A percentile compares a stretch with the other conserved stretches of the same genome.
Conservation (phyloP, 2,329 filamentous ascomycete species). For the Penicillium corylophilum region DNA sequence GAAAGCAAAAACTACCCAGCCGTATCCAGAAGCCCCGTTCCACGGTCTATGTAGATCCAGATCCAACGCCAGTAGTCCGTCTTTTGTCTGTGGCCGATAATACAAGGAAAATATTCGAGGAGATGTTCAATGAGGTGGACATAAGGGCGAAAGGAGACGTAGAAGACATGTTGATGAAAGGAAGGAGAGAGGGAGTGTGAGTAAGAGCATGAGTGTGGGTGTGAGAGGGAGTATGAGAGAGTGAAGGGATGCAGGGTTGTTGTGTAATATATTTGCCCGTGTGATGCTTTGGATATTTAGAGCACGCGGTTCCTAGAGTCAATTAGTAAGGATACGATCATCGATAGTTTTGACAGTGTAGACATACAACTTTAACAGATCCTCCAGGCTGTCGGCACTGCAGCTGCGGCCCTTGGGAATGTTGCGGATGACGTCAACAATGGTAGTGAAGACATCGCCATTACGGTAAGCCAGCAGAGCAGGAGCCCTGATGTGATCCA, state of each 20-base stretch:
- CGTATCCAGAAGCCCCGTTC: slow-evolving; percentile 1
- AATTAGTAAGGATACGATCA: slow-evolving; percentile 9
- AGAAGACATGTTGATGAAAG: slow-evolving; percentile 18
- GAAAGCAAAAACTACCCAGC: neutral
- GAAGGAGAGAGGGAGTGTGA: slow-evolving; percentile 10
- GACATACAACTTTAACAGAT: slow-evolving; percentile 56
- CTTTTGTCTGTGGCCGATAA: neutral
- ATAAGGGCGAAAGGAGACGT: neutral
- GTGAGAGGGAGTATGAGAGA: neutral
- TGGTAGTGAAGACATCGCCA: slow-evolving; percentile 85
- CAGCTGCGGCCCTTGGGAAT: slow-evolving; percentile 63
- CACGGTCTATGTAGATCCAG: slow-evolving; percentile 1
- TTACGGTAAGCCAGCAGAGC: slow-evolving; percentile 85
- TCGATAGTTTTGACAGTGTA: neutral
- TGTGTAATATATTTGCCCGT: neutral
- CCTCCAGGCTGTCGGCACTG: slow-evolving; percentile 56
- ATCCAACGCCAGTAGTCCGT: slow-evolving; percentile 10
- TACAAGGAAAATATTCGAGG: neutral
- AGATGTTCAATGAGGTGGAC: neutral
- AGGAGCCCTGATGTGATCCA: slow-evolving; percentile 83
- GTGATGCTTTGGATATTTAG: slow-evolving; percentile 14
- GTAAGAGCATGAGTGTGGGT: no score
- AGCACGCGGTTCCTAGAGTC: slow-evolving; percentile 32
- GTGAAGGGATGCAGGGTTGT: neutral
- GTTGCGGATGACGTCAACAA: slow-evolving; percentile 83